phyloP scores from a whole-genome alignment of 352 stramenopile species.

The Globisporangium uncinulatum region DNA sequence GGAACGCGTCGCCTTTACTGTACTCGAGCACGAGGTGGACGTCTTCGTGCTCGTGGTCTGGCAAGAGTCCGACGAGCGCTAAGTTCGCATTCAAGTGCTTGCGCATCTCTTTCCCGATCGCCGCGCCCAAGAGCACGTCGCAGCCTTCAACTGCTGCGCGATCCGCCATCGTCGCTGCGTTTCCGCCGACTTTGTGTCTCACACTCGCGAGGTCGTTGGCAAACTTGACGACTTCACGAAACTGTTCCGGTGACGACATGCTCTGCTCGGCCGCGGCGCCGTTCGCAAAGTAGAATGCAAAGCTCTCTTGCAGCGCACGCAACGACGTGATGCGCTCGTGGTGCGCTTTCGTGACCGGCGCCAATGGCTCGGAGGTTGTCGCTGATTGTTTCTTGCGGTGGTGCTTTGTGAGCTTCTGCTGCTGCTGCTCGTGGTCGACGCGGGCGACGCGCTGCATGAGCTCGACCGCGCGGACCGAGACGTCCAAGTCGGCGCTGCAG shows the following conservation, averaged over 20 bases:
- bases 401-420: slow-evolving; percentile 31
- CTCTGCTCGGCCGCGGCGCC: slow-evolving; percentile 78
- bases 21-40: slow-evolving; percentile 83
- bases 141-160: slow-evolving; percentile 62
- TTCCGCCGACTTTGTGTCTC: slow-evolving; percentile 64
- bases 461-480: slow-evolving; percentile 67
- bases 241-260: slow-evolving; percentile 74
- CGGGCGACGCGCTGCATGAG: slow-evolving; percentile 58
- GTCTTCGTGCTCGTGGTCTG: slow-evolving; percentile 58
- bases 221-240: slow-evolving; percentile 62
- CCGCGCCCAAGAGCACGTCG: slow-evolving; percentile 62
- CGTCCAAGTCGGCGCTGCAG: slow-evolving; percentile 76
- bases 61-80: slow-evolving; percentile 59
- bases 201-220: slow-evolving; percentile 56
- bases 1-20: slow-evolving; percentile 53
- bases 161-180: slow-evolving; percentile 77
- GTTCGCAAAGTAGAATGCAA: slow-evolving; percentile 79
- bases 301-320: slow-evolving; percentile 65
- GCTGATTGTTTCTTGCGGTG: slow-evolving; percentile 14
- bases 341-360: slow-evolving; percentile 34
- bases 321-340: slow-evolving; percentile 71
- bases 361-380: not conserved
- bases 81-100: slow-evolving; percentile 58
- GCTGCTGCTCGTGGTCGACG: slow-evolving; percentile 35
- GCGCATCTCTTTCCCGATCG: slow-evolving; percentile 74